Percentiles rank a stretch among this genome's conserved stretches.
Evolutionary conservation across 257 asterid genomes (phyloP).

Genomic region (Plantago ovata): DNA sequence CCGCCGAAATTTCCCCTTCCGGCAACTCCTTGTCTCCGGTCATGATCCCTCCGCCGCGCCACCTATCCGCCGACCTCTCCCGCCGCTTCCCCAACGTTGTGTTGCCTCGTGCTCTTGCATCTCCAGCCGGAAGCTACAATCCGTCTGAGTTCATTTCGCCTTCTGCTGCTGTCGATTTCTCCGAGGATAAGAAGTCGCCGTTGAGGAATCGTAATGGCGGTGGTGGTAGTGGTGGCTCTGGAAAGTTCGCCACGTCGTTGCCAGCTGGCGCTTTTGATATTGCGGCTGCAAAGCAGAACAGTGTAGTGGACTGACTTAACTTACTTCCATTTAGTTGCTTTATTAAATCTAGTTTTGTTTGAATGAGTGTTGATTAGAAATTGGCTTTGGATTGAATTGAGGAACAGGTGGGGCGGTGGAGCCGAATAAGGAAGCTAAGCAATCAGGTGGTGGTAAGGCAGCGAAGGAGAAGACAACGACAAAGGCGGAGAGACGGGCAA

Average conservation of each 20-base stretch:
- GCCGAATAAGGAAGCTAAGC: slow-evolving; percentile 43
- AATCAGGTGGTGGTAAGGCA: slow-evolving; percentile 34
- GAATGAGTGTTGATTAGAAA: background rate
- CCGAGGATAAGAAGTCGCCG: slow-evolving; percentile 27
- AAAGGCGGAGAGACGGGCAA: slow-evolving; percentile 88
- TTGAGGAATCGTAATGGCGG: background rate
- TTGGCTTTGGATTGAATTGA: slow-evolving; percentile 18
- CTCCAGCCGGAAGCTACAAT: slow-evolving; percentile 67
- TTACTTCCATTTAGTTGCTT: background rate
- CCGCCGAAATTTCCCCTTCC: slow-evolving; percentile 42
- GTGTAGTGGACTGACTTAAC: slow-evolving; percentile 33
- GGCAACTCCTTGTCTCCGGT: slow-evolving; percentile 78
- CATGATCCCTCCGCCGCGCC: slow-evolving; percentile 92
- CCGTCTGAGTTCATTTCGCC: slow-evolving; percentile 68
- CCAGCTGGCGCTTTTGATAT: slow-evolving; percentile 57
- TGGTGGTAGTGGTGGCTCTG: slow-evolving; percentile 33
- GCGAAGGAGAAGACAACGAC: slow-evolving; percentile 63
- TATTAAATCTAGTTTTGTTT: background rate
- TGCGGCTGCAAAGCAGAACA: slow-evolving; percentile 44
- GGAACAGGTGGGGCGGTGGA: slow-evolving; percentile 51
- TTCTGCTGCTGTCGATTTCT: slow-evolving; percentile 40
- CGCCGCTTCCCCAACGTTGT: slow-evolving; percentile 40
- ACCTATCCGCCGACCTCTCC: slow-evolving; percentile 40
- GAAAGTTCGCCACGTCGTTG: slow-evolving; percentile 58
- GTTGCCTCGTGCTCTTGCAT: slow-evolving; percentile 19